Percentiles rank a stretch among this genome's conserved stretches.
Conservation (phyloP, 2,329 filamentous ascomycete genomes). For the Cytospora piceicola region DNA sequence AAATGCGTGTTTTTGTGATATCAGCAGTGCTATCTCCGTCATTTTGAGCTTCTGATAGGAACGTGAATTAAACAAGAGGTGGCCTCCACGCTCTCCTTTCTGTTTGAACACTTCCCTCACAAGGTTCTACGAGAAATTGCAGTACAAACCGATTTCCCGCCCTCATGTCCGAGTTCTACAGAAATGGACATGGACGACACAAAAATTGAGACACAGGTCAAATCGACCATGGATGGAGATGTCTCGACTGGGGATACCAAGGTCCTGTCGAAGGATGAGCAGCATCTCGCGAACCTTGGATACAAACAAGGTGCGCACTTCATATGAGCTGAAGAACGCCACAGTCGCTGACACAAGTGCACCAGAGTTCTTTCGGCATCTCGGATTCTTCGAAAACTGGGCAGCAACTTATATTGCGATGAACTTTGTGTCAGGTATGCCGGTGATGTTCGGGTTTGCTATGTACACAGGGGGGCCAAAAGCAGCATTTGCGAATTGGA, state of each 20-base stretch:
- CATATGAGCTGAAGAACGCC: too few relatives aligned
- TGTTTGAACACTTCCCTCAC: background rate
- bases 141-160: background rate
- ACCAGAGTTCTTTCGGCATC: conserved; percentile 40
- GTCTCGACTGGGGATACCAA: conserved; percentile 29
- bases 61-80: background rate
- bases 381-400: conserved; percentile 45
- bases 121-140: background rate
- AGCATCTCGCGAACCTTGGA: conserved; percentile 39
- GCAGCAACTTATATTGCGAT: conserved; percentile 43
- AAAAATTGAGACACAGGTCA: conserved; percentile 11
- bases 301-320: conserved; percentile 38
- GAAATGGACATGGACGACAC: background rate
- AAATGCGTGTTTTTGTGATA: background rate
- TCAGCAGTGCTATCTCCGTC: background rate
- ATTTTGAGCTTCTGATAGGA: background rate
- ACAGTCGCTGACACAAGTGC: background rate
- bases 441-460: conserved; percentile 44
- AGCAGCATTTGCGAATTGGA: conserved; percentile 45
- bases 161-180: background rate
- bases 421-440: conserved; percentile 43
- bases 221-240: conserved; percentile 9
- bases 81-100: background rate
- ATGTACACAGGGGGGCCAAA: conserved; percentile 46
- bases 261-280: conserved; percentile 37